Conservation (phyloP, 2,329 filamentous ascomycete genomes). For the Trichoderma aggressivum region DNA sequence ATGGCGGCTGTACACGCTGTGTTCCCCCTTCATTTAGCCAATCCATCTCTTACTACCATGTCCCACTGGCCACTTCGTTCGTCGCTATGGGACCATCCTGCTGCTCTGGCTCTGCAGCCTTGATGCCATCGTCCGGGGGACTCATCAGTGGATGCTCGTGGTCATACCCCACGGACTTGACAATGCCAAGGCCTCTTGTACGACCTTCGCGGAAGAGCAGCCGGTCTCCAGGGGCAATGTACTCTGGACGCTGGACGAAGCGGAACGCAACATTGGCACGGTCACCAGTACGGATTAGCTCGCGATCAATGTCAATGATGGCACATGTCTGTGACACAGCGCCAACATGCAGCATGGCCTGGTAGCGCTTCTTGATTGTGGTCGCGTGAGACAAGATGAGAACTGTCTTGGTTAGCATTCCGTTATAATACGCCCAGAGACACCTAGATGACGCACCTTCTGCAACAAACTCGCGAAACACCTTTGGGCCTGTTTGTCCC, state of each 20-base stretch:
- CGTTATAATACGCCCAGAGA: too few relatives aligned
- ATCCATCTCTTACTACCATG: background rate
- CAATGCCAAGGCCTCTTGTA: conserved; percentile 92
- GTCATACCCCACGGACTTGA: conserved; percentile 89
- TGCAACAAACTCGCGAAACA: conserved; percentile 72
- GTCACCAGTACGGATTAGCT: conserved; percentile 90
- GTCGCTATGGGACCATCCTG: background rate
- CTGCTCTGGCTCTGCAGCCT: background rate
- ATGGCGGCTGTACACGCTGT: background rate
- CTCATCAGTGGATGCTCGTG: conserved; percentile 45
- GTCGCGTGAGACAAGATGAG: conserved; percentile 94
- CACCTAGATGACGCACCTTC: conserved; percentile 52
- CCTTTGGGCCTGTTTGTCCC: conserved; percentile 65
- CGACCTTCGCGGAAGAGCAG: conserved; percentile 90
- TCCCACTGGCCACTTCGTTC: background rate
- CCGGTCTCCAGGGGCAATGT: conserved; percentile 80
- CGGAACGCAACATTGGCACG: conserved; percentile 91
- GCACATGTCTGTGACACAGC: conserved; percentile 93
- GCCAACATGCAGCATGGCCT: conserved; percentile 96
- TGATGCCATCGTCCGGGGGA: conserved; percentile 12
- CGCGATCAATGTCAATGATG: conserved; percentile 96
- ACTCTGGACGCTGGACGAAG: conserved; percentile 93
- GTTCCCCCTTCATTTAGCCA: background rate
- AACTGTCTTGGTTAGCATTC: conserved; percentile 46
- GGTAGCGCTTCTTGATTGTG: conserved; percentile 94